Conservation (phyloP, 441 rosid genomes). For the Corymbia calophylla region DNA sequence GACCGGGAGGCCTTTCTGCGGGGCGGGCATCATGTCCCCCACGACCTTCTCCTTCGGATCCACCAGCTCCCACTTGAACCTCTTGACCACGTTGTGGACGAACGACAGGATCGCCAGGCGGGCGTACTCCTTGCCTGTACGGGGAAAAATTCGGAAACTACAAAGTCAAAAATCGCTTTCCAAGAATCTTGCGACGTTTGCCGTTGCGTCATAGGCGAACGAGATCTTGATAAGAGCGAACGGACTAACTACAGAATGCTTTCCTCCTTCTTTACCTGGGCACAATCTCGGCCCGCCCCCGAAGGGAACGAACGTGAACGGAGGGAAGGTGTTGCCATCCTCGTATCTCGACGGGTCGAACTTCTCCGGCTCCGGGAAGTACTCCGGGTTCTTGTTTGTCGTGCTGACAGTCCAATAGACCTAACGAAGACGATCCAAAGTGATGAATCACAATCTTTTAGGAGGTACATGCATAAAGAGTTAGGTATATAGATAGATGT, state of each 20-base stretch:
- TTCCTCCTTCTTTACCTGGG: background rate
- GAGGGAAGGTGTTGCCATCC: slow-evolving; percentile 1
- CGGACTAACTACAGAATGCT: background rate
- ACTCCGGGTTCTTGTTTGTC: slow-evolving; percentile 13
- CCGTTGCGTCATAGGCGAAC: too few species aligned
- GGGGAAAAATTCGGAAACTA: background rate
- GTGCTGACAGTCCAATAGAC: slow-evolving; percentile 22
- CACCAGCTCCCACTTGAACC: slow-evolving; percentile 14
- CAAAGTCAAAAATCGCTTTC: background rate
- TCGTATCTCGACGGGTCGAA: slow-evolving; percentile 13
- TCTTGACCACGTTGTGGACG: slow-evolving; percentile 11
- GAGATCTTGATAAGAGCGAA: too few species aligned
- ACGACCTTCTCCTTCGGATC: background rate
- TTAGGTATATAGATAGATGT: background rate
- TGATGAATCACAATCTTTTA: background rate
- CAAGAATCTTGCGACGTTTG: background rate
- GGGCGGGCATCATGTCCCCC: slow-evolving; percentile 19
- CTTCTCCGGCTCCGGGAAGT: slow-evolving; percentile 15
- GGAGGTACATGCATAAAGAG: background rate
- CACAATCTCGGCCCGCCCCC: slow-evolving; percentile 21
- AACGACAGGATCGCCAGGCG: slow-evolving; percentile 12
- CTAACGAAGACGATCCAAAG: background rate
- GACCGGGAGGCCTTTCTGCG: slow-evolving; percentile 12
- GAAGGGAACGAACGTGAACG: slow-evolving; percentile 17
- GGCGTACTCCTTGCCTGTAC: slow-evolving; percentile 8